A percentile compares a stretch with the other conserved stretches of the same genome.
phyloP scores from a whole-genome alignment of 202 grass and related monocot genomes.

The Hordeum pubiflorum region DNA sequence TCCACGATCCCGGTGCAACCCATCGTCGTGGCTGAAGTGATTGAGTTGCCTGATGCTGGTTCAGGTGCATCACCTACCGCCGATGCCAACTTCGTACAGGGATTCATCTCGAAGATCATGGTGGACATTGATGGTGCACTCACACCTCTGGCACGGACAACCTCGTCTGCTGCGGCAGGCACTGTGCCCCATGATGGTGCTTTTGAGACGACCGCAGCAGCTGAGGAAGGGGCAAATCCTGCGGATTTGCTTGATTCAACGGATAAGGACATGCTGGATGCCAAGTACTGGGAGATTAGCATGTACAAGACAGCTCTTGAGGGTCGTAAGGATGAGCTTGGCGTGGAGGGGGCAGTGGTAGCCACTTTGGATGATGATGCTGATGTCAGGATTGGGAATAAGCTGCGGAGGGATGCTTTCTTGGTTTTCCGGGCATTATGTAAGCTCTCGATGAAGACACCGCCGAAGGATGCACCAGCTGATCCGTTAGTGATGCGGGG shows the following conservation, averaged over 20 bases:
- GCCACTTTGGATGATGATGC: slow-evolving; percentile 70
- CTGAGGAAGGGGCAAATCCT: slow-evolving; percentile 67
- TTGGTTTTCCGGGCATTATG: slow-evolving; percentile 91
- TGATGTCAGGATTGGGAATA: slow-evolving; percentile 92
- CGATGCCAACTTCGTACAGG: slow-evolving; percentile 73
- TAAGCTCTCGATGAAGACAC: slow-evolving; percentile 99
- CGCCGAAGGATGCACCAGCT: slow-evolving; percentile 70
- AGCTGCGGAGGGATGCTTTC: slow-evolving; percentile 84
- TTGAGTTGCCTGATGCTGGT: slow-evolving; percentile 50
- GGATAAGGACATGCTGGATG: slow-evolving; percentile 98
- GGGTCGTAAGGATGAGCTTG: slow-evolving; percentile 93
- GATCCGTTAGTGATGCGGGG: slow-evolving; percentile 86
- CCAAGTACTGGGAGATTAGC: slow-evolving; percentile 98
- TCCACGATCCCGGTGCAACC: slow-evolving; percentile 85
- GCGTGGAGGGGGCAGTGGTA: slow-evolving; percentile 56
- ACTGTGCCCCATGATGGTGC: slow-evolving; percentile 66
- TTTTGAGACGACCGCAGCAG: slow-evolving; percentile 69
- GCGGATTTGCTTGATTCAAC: slow-evolving; percentile 90
- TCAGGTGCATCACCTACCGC: slow-evolving; percentile 34
- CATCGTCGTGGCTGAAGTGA: slow-evolving; percentile 86
- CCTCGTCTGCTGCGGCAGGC: slow-evolving; percentile 34
- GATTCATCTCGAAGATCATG: slow-evolving; percentile 95
- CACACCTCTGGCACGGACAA: slow-evolving; percentile 43
- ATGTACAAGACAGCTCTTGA: slow-evolving; percentile 97
- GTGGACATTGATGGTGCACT: slow-evolving; percentile 83